Base-by-base conservation (phyloP, 2,329 filamentous ascomycete genomes). In the Beauveria medogensis region DNA sequence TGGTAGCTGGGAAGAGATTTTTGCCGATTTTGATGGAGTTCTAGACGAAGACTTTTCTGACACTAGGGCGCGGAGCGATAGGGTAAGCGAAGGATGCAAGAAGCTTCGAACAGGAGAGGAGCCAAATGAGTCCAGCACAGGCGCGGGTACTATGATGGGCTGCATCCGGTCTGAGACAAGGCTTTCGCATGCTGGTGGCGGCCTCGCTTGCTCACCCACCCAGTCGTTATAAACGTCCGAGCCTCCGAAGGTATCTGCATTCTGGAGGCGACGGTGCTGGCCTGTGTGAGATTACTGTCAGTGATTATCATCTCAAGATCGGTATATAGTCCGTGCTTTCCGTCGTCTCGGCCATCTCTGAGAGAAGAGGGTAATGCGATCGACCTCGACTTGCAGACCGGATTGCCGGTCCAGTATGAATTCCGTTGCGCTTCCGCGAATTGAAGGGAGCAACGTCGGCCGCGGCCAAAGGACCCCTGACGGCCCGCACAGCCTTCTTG, bases 141-240 rank as follows among this genome's bases (percentile, higher is more conserved):
- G 44, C 34, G 26, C 47, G 46, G 55, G 52, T 28, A 41, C 22
- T 26, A 12, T 12, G 28, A 43, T 26, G 40, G 52, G n/a, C 24
- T 44, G 40, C 47, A 26, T 52, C 56, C 40, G 44, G 55, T 44
- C 37, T 47, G 34, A 59, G 55, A 59, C 55, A 52, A 46, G 22
- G 40, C 53, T 34, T 44, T 47, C 12, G 37, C 24, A 4, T 47
- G 28, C 52, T 43, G 22, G 30, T 43, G 47, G 46, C 26, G 52
- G 22, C 24, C 16, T 55, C n/a, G 30, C 30, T 30, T 28, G 12
- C 43, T 48, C 55, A 37, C 24, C 26, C 55, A 50, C 46, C 46
- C 12, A 37, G 34, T 12, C 12, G 16, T 16, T 41, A 8, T 40
- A 22, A 34, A n/a, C 12, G 34, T 54, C 26, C 34, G 16, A 54